Conservation (phyloP, 805 yeast species). For the Candida verbasci region DNA sequence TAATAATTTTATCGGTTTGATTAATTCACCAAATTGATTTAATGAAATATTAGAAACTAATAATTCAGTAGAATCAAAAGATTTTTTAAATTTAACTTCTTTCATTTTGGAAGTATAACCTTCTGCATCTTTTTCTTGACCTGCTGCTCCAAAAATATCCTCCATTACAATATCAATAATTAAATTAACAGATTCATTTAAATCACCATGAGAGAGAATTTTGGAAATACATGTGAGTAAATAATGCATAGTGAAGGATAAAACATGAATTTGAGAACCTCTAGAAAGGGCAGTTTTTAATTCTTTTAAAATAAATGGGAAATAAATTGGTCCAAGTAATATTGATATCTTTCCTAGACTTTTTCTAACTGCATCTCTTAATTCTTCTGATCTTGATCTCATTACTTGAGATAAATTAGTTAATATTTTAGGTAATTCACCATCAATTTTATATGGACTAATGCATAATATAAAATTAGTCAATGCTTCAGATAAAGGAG, state of each 20-base stretch:
- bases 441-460: slow-evolving; percentile 48
- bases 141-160: slow-evolving; percentile 86
- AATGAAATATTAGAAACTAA: slow-evolving; percentile 62
- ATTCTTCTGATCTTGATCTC: slow-evolving; percentile 78
- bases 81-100: slow-evolving; percentile 85
- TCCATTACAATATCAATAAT: slow-evolving; percentile 80
- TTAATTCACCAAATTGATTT: slow-evolving; percentile 48
- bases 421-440: slow-evolving; percentile 73
- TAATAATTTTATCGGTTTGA: slow-evolving; percentile 64
- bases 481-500: slow-evolving; percentile 78
- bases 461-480: slow-evolving; percentile 64
- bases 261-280: slow-evolving; percentile 91
- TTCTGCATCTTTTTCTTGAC: slow-evolving; percentile 92
- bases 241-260: slow-evolving; percentile 82
- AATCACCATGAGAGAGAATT: slow-evolving; percentile 58
- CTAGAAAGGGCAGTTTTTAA: slow-evolving; percentile 71
- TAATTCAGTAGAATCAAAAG: slow-evolving; percentile 82
- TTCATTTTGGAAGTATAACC: slow-evolving; percentile 82
- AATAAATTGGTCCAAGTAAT: slow-evolving; percentile 67
- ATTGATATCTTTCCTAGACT: slow-evolving; percentile 61
- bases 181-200: slow-evolving; percentile 60
- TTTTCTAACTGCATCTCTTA: slow-evolving; percentile 82
- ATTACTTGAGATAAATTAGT: slow-evolving; percentile 86
- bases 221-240: slow-evolving; percentile 53
- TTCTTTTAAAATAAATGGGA: slow-evolving; percentile 73